Evolutionary conservation across 768 basidiomycete genomes (phyloP).

Genomic region (Sarcodon sp.): DNA sequence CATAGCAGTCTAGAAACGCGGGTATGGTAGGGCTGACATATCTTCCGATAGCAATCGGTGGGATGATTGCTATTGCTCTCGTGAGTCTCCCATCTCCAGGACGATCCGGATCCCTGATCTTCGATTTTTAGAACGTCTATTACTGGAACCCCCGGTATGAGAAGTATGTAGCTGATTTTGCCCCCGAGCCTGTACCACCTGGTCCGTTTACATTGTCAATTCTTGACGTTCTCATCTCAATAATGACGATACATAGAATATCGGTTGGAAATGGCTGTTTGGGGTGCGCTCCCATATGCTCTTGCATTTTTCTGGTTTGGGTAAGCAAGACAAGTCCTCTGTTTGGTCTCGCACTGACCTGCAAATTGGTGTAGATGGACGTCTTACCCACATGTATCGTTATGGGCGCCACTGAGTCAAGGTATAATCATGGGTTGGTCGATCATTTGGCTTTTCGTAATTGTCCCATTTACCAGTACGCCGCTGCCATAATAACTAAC

Average conservation of each 20-base stretch:
- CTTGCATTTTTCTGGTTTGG: conserved; percentile 61
- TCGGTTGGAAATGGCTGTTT: conserved; percentile 35
- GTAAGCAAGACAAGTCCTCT: conserved; percentile 15
- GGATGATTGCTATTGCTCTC: too few species aligned
- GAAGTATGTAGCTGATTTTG: conserved; percentile 24
- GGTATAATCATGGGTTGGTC: conserved; percentile 37
- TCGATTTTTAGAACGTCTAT: conserved; percentile 21
- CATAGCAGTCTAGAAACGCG: conserved; percentile 12
- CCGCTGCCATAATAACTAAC: neutral
- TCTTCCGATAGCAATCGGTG: conserved; percentile 44
- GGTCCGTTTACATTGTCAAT: conserved; percentile 9
- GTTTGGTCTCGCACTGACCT: too few species aligned
- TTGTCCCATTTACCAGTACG: neutral
- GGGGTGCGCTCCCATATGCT: conserved; percentile 38
- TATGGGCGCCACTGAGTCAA: conserved; percentile 42
- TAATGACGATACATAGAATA: conserved; percentile 17
- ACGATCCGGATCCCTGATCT: conserved; percentile 28
- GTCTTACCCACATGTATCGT: conserved; percentile 36
- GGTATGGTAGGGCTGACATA: conserved; percentile 49
- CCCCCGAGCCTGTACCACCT: conserved; percentile 47
- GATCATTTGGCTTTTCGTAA: conserved; percentile 36
- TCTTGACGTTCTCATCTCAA: too few species aligned
- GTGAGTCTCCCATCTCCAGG: conserved; percentile 25
- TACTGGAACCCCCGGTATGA: conserved; percentile 40
- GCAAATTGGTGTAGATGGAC: conserved; percentile 25